These are phyloP conservation scores for Russula sp. DNA, from an alignment of 768 basidiomycete species.

Conservation along the genomic window DNA sequence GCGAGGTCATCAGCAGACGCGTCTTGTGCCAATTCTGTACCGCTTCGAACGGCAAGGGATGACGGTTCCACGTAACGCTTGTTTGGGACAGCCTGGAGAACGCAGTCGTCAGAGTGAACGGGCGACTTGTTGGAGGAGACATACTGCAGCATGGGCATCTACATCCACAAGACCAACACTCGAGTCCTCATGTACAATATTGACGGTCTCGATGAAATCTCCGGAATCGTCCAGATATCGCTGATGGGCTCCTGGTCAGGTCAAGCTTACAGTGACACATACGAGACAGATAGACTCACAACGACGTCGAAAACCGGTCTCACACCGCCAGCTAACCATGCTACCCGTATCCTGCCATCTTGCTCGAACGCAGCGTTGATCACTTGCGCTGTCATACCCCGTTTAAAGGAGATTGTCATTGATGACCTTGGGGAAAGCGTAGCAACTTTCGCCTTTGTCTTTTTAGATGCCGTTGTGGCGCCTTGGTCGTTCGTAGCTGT, in stretches of 20 bases:
- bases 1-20: conserved; percentile 49
- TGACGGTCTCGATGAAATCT: conserved; percentile 50
- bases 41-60: conserved; percentile 61
- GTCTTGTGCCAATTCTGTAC: conserved; percentile 60
- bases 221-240: conserved; percentile 54
- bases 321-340: conserved; percentile 53
- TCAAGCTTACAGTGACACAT: conserved; percentile 11
- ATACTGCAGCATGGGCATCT: conserved; percentile 21
- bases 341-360: conserved; percentile 49
- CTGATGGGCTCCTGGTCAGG: conserved; percentile 37
- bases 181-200: conserved; percentile 42
- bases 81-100: conserved; percentile 44
- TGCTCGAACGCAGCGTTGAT: conserved; percentile 49
- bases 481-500: conserved; percentile 50
- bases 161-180: conserved; percentile 33
- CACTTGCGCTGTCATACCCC: conserved; percentile 39
- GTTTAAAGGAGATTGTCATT: conserved; percentile 44
- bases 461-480: conserved; percentile 41
- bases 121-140: background rate
- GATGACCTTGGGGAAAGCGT: conserved; percentile 54
- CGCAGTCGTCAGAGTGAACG: background rate
- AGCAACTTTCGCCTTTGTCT: conserved; percentile 46
- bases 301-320: conserved; percentile 58
- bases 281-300: conserved; percentile 42
- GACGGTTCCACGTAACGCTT: conserved; percentile 69